Evolutionary conservation across 2,329 filamentous ascomycete species (phyloP).

Genomic region (Lasiodiplodia citricola): DNA sequence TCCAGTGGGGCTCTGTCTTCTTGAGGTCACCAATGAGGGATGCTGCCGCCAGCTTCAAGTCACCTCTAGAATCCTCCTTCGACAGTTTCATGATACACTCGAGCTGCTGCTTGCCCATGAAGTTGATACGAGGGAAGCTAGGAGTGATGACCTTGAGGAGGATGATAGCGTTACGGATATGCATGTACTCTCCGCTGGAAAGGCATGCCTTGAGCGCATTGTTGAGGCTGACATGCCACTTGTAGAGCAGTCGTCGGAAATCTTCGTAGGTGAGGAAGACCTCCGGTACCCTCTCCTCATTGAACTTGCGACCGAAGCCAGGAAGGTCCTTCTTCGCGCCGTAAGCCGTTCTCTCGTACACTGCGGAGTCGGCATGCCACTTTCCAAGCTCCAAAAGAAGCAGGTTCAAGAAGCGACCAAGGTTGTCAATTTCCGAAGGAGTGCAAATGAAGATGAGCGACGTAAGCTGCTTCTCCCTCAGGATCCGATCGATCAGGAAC

Average conservation of each 20-base stretch:
- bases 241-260: constrained; percentile 83
- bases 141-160: constrained; percentile 81
- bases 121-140: constrained; percentile 86
- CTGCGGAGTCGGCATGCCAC: constrained; percentile 80
- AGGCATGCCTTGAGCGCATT: constrained; percentile 82
- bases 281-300: constrained; percentile 68
- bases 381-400: constrained; percentile 77
- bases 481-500: constrained; percentile 81
- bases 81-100: constrained; percentile 68
- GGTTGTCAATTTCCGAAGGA: constrained; percentile 85
- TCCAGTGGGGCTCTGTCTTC: constrained; percentile 70
- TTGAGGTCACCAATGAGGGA: constrained; percentile 74
- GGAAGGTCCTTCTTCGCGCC: constrained; percentile 69
- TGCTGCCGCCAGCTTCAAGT: constrained; percentile 75
- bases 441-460: constrained; percentile 88
- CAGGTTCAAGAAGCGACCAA: constrained; percentile 89
- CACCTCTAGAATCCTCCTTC: constrained; percentile 68
- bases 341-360: constrained; percentile 83
- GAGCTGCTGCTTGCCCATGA: constrained; percentile 75
- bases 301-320: constrained; percentile 79
- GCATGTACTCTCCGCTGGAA: constrained; percentile 88
- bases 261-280: constrained; percentile 81
- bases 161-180: constrained; percentile 93
- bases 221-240: constrained; percentile 87
- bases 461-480: constrained; percentile 80